phyloP scores from a whole-genome alignment of 768 basidiomycete species.

The Pleurotus sapidus region DNA sequence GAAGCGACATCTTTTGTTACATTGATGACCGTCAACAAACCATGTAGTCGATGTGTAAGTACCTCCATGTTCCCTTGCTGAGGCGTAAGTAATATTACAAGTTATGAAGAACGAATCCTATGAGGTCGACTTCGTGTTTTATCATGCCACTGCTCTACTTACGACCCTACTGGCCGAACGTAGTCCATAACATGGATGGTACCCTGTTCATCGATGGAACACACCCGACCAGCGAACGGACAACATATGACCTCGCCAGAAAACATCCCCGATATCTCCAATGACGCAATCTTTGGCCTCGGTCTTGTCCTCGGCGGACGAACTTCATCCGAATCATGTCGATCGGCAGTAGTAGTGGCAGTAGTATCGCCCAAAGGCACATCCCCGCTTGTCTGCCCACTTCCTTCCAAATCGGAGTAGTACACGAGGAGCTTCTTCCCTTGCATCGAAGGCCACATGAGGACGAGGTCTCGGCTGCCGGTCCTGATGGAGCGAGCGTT shows the following conservation, averaged over 20 bases:
- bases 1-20: no score
- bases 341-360: not conserved
- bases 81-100: no score
- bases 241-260: slow-evolving; percentile 5
- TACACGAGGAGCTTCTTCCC: not conserved
- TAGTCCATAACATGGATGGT: slow-evolving; percentile 2
- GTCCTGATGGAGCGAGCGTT: slow-evolving; percentile 4
- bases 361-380: not conserved
- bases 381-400: not conserved
- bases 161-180: slow-evolving; percentile 2
- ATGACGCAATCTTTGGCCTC: not conserved
- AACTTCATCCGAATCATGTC: not conserved
- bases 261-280: slow-evolving; percentile 2
- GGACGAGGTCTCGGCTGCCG: slow-evolving; percentile 3
- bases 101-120: no score
- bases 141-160: not conserved
- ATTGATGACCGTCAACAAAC: no score
- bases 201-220: not conserved
- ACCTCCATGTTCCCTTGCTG: no score
- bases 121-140: no score
- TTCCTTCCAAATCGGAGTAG: slow-evolving; percentile 1
- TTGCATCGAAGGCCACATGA: slow-evolving; percentile 5
- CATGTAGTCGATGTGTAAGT: no score
- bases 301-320: not conserved
- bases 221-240: slow-evolving; percentile 2